Evolutionary conservation across 371 early-diverging fungal species (phyloP), one percentile per base, ranked within the genome.

Genomic region (Mortierella sp.): DNA sequence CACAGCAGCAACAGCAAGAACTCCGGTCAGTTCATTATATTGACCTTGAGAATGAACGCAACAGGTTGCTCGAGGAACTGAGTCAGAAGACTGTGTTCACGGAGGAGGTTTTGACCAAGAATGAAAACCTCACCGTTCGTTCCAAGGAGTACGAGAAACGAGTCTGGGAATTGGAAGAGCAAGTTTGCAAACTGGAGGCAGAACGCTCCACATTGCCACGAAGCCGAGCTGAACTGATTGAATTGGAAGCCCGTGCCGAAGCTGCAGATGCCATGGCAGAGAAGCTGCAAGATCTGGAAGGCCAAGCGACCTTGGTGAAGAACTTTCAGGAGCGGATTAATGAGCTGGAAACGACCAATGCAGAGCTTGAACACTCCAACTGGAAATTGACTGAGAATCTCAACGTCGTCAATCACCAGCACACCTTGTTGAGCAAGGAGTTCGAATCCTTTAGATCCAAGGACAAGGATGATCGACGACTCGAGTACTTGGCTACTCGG

Each of bases 401-500:
- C 37, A 76, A 68, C 41, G 60, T 76, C 29, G 76, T 65, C 24
- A 68, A 64, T 44, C 68, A 76, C 58, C 76, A 76, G 27, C 76
- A 76, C 50, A 46, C 65, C 3, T 34, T 76, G 21, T 25, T 76
- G 31, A 61, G 64, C 21, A 76, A 68, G 25, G 76, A 76, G 40
- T 76, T 76, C 22, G 76, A 76, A 37, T 67, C 64, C 2, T 68
- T 68, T 57, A 51, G 76, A n/a, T 76, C 76, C 54, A 76, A 64
- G 55, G 69, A 76, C 29, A 76, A 76, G 51, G 76, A 76, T 27
- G 76, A 76, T 48, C 76, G 69, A 13, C 76, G 65, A 2, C 54
- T 68, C 13, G 65, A 76, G 24, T 54, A 63, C 39, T 52, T 76
- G 61, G 43, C 24, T 0, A 39, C 53, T 14, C 63, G 69, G 19